A percentile compares a stretch with the other conserved stretches of the same genome.
phyloP scores from a whole-genome alignment of 768 basidiomycete genomes.

The Collybiopsis confluens region DNA sequence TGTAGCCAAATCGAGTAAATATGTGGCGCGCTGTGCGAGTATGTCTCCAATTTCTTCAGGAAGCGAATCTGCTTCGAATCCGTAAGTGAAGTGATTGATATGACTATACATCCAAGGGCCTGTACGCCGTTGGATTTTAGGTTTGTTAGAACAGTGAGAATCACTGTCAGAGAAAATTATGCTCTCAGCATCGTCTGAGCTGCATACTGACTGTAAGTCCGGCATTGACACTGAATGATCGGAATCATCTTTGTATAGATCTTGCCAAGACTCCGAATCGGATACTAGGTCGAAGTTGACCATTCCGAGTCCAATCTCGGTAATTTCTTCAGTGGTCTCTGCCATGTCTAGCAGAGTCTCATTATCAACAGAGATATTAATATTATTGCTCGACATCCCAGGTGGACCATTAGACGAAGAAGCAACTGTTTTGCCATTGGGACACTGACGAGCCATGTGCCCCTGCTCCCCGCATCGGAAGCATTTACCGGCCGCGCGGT shows the following conservation, averaged over 20 bases:
- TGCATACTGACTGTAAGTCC: background rate
- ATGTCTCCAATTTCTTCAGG: background rate
- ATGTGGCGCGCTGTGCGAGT: slow-evolving; percentile 2
- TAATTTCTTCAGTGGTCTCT: slow-evolving; percentile 3
- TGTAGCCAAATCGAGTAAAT: background rate
- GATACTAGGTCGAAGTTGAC: background rate
- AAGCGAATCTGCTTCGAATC: background rate
- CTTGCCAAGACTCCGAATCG: background rate
- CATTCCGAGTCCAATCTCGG: background rate
- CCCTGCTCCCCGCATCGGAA: slow-evolving; percentile 8
- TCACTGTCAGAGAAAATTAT: background rate
- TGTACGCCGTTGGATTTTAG: background rate
- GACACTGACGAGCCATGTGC: slow-evolving; percentile 8
- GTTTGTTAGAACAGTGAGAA: no score
- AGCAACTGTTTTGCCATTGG: slow-evolving; percentile 1
- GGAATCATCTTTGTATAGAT: background rate
- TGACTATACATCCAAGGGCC: background rate
- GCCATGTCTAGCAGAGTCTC: background rate
- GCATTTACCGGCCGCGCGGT: slow-evolving; percentile 4
- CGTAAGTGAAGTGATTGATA: background rate
- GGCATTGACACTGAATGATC: background rate
- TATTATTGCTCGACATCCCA: slow-evolving; percentile 4
- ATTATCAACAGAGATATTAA: background rate
- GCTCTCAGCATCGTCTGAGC: background rate
- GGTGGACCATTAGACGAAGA: slow-evolving; percentile 1